Percentiles rank a stretch among this genome's conserved stretches.
Conservation (phyloP, 768 basidiomycete species). For the Coprinopsis cinerea region DNA sequence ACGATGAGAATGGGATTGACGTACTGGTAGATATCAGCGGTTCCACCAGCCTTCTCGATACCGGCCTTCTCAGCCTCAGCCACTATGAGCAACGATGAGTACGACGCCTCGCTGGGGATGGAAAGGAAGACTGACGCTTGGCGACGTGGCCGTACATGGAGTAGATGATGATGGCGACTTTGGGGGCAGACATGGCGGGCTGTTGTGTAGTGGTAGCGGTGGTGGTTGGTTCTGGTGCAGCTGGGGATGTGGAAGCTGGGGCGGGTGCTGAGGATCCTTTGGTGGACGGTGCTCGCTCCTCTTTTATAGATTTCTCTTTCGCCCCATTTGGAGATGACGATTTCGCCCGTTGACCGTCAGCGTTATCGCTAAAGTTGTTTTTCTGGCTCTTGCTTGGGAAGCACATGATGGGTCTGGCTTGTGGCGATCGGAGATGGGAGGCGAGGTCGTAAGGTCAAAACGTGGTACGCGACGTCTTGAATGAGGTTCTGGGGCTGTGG, state of each 20-base stretch:
- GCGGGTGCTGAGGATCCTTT: constrained; percentile 2
- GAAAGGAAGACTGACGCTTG: constrained; percentile 39
- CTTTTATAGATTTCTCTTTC: constrained; percentile 25
- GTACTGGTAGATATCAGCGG: constrained; percentile 49
- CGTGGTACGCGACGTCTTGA: background rate
- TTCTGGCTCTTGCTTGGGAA: constrained; percentile 28
- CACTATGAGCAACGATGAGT: constrained; percentile 5
- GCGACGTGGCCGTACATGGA: constrained; percentile 71
- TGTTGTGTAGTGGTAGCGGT: background rate
- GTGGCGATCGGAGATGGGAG: background rate
- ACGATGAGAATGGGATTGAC: constrained; percentile 13
- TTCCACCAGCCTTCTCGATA: constrained; percentile 43
- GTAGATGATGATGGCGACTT: constrained; percentile 69
- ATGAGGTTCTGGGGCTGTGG: background rate
- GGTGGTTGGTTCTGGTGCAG: constrained; percentile 3
- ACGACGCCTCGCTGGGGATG: background rate
- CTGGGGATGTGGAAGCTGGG: constrained; percentile 8
- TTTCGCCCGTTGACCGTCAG: constrained; percentile 13
- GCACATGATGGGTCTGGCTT: constrained; percentile 21
- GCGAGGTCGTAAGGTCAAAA: background rate
- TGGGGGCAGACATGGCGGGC: constrained; percentile 41
- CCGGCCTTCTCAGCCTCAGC: constrained; percentile 35
- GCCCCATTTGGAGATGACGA: constrained; percentile 13
- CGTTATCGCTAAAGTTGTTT: constrained; percentile 25
- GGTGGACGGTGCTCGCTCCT: constrained; percentile 6